These are phyloP conservation scores for Fusarium dlaminii DNA, from an alignment of 2,329 filamentous ascomycete genomes.

Conservation along the genomic window DNA sequence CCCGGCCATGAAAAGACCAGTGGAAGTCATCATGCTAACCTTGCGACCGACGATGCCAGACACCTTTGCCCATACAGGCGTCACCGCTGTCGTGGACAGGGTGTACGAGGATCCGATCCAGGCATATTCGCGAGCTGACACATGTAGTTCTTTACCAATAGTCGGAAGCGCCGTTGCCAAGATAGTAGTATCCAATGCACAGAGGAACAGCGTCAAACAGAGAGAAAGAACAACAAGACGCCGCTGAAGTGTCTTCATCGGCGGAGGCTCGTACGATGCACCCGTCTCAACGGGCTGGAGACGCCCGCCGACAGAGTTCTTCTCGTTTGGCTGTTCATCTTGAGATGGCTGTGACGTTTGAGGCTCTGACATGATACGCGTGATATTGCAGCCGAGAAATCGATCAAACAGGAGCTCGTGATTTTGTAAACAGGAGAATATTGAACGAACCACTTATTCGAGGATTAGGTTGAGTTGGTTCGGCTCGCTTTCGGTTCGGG, in stretches of 20 bases:
- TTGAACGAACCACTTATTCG: background rate
- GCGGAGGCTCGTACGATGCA: slow-evolving; percentile 31
- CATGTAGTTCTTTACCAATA: slow-evolving; percentile 34
- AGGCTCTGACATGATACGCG: slow-evolving; percentile 13
- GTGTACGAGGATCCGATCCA: slow-evolving; percentile 44
- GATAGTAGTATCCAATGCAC: slow-evolving; percentile 43
- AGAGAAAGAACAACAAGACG: slow-evolving; percentile 38
- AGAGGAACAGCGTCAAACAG: slow-evolving; percentile 40
- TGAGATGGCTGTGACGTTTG: slow-evolving; percentile 5
- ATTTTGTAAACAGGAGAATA: slow-evolving; percentile 18
- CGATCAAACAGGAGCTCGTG: background rate
- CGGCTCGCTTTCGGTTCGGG: slow-evolving; percentile 14
- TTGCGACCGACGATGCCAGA: slow-evolving; percentile 63
- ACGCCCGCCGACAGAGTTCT: slow-evolving; percentile 1
- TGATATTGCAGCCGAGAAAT: background rate
- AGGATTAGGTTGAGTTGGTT: background rate
- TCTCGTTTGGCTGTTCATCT: slow-evolving; percentile 13
- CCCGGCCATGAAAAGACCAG: slow-evolving; percentile 60
- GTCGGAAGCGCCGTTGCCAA: slow-evolving; percentile 43
- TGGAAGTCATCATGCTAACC: slow-evolving; percentile 49
- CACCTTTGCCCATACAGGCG: slow-evolving; percentile 54
- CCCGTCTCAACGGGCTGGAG: slow-evolving; percentile 34
- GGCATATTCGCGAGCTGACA: slow-evolving; percentile 38
- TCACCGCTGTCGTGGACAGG: slow-evolving; percentile 35
- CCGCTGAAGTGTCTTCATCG: slow-evolving; percentile 32